Conservation (phyloP, 257 asterid species). For the Osmanthus fragrans region DNA sequence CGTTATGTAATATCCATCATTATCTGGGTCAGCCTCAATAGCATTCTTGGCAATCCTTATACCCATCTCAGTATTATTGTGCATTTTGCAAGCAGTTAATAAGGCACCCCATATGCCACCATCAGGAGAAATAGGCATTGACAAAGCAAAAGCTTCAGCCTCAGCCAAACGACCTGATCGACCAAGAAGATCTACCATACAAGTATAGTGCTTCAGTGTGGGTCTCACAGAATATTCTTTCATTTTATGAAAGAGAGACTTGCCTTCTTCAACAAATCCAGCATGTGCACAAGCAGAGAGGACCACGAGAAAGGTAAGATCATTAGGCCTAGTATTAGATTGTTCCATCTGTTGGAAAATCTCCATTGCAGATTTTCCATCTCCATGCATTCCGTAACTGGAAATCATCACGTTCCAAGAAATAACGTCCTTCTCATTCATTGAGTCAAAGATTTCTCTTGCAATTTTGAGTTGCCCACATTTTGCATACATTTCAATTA, state of each 20-base stretch:
- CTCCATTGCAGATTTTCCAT: conserved; percentile 53
- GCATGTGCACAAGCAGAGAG: conserved; percentile 79
- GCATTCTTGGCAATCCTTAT: conserved; percentile 73
- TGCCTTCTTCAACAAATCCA: conserved; percentile 70
- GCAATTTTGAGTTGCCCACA: conserved; percentile 63
- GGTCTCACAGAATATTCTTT: conserved; percentile 50
- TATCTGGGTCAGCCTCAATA: conserved; percentile 69
- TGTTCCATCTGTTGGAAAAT: conserved; percentile 62
- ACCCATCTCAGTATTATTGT: conserved; percentile 58
- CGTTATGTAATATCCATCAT: conserved; percentile 70
- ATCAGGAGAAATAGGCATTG: conserved; percentile 71
- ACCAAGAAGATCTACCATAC: conserved; percentile 78
- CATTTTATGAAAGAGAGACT: conserved; percentile 51
- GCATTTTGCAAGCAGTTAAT: conserved; percentile 70
- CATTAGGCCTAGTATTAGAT: conserved; percentile 45
- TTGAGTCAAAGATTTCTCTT: conserved; percentile 56
- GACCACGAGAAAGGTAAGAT: conserved; percentile 65
- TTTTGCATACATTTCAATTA: conserved; percentile 79
- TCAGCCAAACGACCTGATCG: conserved; percentile 60
- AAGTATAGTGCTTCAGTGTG: conserved; percentile 66
- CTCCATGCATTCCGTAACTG: conserved; percentile 71
- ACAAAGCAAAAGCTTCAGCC: conserved; percentile 62
- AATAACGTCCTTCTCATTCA: conserved; percentile 52
- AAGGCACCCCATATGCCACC: conserved; percentile 78
- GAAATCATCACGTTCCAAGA: conserved; percentile 84